Evolutionary conservation across 1,284 basidiomycete genomes (phyloP).

Genomic region (Cutaneotrichosporon arboriforme): DNA sequence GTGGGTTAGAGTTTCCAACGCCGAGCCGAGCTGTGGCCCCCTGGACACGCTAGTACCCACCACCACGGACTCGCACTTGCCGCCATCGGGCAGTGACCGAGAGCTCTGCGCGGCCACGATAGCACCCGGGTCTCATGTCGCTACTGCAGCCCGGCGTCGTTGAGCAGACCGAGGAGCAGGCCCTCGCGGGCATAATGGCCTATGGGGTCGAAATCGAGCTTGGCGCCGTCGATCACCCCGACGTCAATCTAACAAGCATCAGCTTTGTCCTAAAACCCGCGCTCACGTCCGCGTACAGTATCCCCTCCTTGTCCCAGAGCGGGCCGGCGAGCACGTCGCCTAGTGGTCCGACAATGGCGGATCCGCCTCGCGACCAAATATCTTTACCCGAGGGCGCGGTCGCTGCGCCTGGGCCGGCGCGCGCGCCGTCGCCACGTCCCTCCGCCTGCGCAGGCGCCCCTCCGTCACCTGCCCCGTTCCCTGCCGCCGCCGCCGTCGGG

Average conservation of each 20-base stretch:
- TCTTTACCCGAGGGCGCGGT: neutral
- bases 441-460: too few species aligned
- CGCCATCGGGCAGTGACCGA: too few species aligned
- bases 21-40: too few species aligned
- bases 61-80: too few species aligned
- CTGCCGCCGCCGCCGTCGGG: constrained; percentile 1
- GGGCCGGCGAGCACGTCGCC: constrained; percentile 66
- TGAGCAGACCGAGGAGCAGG: constrained; percentile 26
- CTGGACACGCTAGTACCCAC: too few species aligned
- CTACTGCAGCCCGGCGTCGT: constrained; percentile 3
- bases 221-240: constrained; percentile 59
- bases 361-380: constrained; percentile 54
- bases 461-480: neutral
- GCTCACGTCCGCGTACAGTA: constrained; percentile 55
- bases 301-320: constrained; percentile 57
- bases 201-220: constrained; percentile 65
- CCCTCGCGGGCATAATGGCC: constrained; percentile 66
- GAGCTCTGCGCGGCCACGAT: too few species aligned
- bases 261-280: too few species aligned
- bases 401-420: too few species aligned
- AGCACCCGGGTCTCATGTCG: too few species aligned
- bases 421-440: too few species aligned
- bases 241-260: constrained; percentile 61
- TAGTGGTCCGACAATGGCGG: constrained; percentile 62
- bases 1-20: too few species aligned